Conservation (phyloP, 148 eudicot genomes). For the Tetragonia tetragonoides region DNA sequence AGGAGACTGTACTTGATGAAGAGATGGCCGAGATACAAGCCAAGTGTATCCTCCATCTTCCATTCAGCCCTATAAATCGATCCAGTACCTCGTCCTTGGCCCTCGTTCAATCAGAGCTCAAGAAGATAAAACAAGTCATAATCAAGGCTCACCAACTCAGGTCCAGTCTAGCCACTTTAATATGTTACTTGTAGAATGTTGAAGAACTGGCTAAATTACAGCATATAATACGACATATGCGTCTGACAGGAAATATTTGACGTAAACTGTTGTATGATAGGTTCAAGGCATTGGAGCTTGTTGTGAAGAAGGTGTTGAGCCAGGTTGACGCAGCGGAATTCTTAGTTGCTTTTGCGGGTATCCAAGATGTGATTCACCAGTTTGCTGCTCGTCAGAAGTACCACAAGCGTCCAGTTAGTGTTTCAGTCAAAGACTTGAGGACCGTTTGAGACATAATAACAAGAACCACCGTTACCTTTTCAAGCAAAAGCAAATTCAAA, state of each 20-base stretch:
- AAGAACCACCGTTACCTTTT: neutral
- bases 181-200: neutral
- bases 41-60: slow-evolving; percentile 68
- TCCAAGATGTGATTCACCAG: slow-evolving; percentile 76
- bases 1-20: slow-evolving; percentile 83
- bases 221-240: neutral
- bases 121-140: slow-evolving; percentile 72
- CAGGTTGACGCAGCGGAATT: slow-evolving; percentile 80
- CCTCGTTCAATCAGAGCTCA: slow-evolving; percentile 54
- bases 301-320: slow-evolving; percentile 66
- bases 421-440: slow-evolving; percentile 45
- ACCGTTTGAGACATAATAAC: slow-evolving; percentile 17
- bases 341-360: slow-evolving; percentile 67
- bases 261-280: slow-evolving; percentile 31
- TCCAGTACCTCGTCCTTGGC: slow-evolving; percentile 26
- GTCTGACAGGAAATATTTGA: neutral
- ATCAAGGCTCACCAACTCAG: slow-evolving; percentile 81
- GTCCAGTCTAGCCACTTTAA: slow-evolving; percentile 23
- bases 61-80: slow-evolving; percentile 40
- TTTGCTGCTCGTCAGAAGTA: slow-evolving; percentile 42
- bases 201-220: neutral
- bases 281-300: slow-evolving; percentile 71
- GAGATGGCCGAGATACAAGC: slow-evolving; percentile 95
- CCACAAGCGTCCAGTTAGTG: slow-evolving; percentile 53
- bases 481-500: neutral